Percentiles rank a stretch among this genome's conserved stretches.
Evolutionary conservation across 352 stramenopile species (phyloP).

Genomic region (Globisporangium nagaii): DNA sequence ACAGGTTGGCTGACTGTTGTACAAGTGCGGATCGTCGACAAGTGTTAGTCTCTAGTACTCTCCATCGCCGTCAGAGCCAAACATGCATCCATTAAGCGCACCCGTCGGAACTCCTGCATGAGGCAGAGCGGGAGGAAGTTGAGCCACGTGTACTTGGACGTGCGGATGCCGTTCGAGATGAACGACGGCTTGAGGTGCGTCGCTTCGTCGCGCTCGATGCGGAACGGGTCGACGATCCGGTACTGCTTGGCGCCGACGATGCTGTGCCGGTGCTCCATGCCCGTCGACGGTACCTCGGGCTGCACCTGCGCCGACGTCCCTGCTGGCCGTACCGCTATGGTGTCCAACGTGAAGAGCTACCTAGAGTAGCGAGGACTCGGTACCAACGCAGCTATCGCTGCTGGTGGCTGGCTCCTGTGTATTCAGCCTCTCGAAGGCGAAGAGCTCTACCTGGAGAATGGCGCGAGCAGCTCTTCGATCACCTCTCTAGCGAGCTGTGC

Average conservation of each 20-base stretch:
- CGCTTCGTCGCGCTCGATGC: conserved; percentile 41
- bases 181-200: conserved; percentile 51
- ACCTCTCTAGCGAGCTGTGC: too few species aligned
- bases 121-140: conserved; percentile 71
- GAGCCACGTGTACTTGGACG: conserved; percentile 88
- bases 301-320: neutral
- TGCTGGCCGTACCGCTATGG: neutral
- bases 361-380: neutral
- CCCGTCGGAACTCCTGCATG: conserved; percentile 81
- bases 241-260: conserved; percentile 23
- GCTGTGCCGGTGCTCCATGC: conserved; percentile 12
- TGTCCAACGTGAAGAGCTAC: neutral
- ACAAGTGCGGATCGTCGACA: too few species aligned
- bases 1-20: conserved; percentile 88
- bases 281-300: neutral
- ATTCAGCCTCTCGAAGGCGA: too few species aligned
- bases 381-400: too few species aligned
- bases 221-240: conserved; percentile 61
- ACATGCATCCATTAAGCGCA: conserved; percentile 33
- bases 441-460: too few species aligned
- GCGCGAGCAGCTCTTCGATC: too few species aligned
- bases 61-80: too few species aligned
- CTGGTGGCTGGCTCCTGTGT: neutral
- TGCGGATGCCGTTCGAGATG: conserved; percentile 80
- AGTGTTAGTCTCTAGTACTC: too few species aligned